Evolutionary conservation across 176 grass and related monocot genomes (phyloP), one percentile per base, ranked within the genome.

Genomic region (Carex myosuroides): DNA sequence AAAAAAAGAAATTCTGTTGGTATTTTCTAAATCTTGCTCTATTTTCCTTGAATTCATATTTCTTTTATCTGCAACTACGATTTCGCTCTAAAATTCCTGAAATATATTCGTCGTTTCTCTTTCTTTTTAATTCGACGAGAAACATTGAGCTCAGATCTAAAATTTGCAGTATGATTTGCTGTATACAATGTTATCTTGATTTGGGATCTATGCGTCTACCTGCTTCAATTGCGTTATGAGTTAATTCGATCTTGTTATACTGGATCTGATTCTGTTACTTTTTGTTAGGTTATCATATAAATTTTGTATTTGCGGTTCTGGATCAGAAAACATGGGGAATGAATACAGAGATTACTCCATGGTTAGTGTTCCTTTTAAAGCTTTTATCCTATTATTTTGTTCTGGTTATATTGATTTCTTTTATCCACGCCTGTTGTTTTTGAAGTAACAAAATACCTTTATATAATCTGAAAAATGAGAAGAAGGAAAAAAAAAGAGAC

Each of bases 261-360:
- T 30, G 73, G 24, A 78, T 57, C 73, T 57, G 52, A 78, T 83
- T 82, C 61, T 52, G 24, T 82, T 68, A 44, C 17, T n/a, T 54
- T 55, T 66, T 65, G 8, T 53, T 5, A 65, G 62, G 21, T 29
- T 53, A 26, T 39, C 20, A 30, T 74, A 75, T 30, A 48, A 52
- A 66, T 67, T 52, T 48, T 63, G 60, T 54, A 30, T 83, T 30
- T 65, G 61, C 39, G 61, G 35, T 29, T 83, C 62, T 24, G 60
- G 55, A 80, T 70, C 71, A 30, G 26, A 80, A 73, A 88, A 72
- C 87, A 88, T 88, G 87, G 87, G 87, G 0, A 73, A 79, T 29
- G 87, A 85, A 70, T 88, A 62, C 73, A 88, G 71, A 84, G 87
- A 88, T 12, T 88, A 80, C 53, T 88, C 87, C 46, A 88, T 71